These are phyloP conservation scores for Adansonia gregorii DNA, from an alignment of 441 rosid species.

Conservation along the genomic window DNA sequence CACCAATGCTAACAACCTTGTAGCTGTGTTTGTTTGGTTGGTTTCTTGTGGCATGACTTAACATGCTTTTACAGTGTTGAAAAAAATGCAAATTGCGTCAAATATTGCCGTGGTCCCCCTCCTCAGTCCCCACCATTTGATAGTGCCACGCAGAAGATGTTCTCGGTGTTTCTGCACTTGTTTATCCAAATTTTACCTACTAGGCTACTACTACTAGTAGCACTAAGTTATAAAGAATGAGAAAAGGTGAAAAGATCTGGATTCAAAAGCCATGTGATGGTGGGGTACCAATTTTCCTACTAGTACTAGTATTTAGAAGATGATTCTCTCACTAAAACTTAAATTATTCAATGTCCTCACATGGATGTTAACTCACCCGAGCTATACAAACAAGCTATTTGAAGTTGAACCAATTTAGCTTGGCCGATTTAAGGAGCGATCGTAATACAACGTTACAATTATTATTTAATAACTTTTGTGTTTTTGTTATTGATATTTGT, in stretches of 20 bases:
- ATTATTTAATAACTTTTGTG: too few relatives aligned
- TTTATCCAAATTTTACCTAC: neutral
- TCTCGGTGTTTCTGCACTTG: neutral
- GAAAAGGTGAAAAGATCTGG: neutral
- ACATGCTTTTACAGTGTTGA: neutral
- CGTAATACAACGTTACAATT: too few relatives aligned
- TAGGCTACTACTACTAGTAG: neutral
- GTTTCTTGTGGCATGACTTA: conserved; percentile 14
- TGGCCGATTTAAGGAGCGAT: too few relatives aligned
- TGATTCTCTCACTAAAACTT: too few relatives aligned
- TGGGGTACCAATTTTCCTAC: conserved; percentile 19
- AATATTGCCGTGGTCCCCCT: conserved; percentile 19
- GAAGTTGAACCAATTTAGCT: neutral
- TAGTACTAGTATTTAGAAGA: conserved; percentile 2
- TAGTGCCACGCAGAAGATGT: conserved; percentile 21
- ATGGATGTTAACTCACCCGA: conserved; percentile 24
- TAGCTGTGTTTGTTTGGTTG: conserved; percentile 19
- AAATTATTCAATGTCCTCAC: conserved; percentile 17
- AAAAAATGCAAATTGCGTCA: conserved; percentile 13
- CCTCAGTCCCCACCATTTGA: too few relatives aligned
- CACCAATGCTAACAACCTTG: neutral
- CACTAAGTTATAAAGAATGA: neutral
- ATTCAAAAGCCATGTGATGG: conserved; percentile 35
- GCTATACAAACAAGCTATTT: conserved; percentile 16
- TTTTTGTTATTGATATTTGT: too few relatives aligned